These are phyloP conservation scores for Silene vulgaris DNA, from an alignment of 179 eudicot genomes.

Conservation along the genomic window DNA sequence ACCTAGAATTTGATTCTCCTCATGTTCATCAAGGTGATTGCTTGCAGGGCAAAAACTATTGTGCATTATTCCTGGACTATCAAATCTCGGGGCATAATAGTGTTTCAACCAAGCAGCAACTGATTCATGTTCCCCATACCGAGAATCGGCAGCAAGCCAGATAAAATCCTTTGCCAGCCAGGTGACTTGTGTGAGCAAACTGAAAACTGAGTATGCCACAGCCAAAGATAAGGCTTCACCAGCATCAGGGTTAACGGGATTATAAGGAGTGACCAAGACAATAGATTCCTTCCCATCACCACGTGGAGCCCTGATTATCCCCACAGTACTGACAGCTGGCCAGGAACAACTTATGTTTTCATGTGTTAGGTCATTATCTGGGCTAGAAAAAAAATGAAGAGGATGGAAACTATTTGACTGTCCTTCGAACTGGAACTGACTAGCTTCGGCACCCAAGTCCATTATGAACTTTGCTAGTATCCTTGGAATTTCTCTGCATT, in stretches of 20 bases:
- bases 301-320: conserved; percentile 90
- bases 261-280: conserved; percentile 85
- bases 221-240: conserved; percentile 76
- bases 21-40: conserved; percentile 19
- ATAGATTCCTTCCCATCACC: conserved; percentile 98
- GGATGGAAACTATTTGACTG: conserved; percentile 61
- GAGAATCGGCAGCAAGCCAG: conserved; percentile 97
- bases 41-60: conserved; percentile 36
- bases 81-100: conserved; percentile 61
- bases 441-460: conserved; percentile 79
- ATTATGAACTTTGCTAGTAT: conserved; percentile 49
- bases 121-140: conserved; percentile 73
- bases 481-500: conserved; percentile 59
- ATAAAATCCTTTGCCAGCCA: conserved; percentile 96
- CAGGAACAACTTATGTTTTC: conserved; percentile 52
- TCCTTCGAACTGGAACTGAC: conserved; percentile 61
- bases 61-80: conserved; percentile 27
- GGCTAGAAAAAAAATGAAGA: conserved; percentile 68
- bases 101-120: conserved; percentile 86
- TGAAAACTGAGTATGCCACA: conserved; percentile 66
- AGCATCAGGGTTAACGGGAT: conserved; percentile 43
- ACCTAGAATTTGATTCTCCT: conserved; percentile 24
- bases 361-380: conserved; percentile 38
- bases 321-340: conserved; percentile 67
- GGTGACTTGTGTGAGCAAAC: conserved; percentile 67